These are phyloP conservation scores for Solanum sitiens DNA, from an alignment of 257 asterid species.

Conservation along the genomic window DNA sequence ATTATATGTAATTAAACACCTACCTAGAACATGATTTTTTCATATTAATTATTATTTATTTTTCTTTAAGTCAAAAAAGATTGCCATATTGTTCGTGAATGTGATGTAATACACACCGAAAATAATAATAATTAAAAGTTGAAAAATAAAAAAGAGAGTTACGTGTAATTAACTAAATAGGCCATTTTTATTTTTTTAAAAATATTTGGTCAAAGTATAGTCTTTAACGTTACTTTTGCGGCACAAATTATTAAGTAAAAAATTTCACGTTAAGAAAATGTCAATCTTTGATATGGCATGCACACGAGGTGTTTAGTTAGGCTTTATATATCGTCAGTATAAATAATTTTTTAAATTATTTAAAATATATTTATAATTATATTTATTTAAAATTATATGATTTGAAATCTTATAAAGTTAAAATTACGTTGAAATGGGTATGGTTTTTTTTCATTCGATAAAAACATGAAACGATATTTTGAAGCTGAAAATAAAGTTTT, in stretches of 20 bases:
- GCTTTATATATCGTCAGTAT: fast-evolving
- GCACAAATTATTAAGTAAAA: neutral
- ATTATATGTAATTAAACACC: neutral
- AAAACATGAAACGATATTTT: neutral
- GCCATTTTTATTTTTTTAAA: fast-evolving
- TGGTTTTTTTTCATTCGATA: too few relatives aligned
- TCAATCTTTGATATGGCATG: neutral
- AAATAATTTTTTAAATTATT: too few relatives aligned
- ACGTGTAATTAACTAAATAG: neutral
- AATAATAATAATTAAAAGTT: neutral
- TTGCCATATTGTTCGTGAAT: neutral
- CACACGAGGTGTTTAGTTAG: neutral
- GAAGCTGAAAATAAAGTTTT: neutral
- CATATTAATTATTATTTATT: neutral
- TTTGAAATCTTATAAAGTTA: too few relatives aligned
- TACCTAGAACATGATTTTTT: neutral
- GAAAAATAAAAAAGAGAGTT: neutral
- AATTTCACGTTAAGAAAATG: neutral
- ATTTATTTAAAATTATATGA: neutral
- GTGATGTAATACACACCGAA: neutral
- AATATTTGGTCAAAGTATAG: neutral
- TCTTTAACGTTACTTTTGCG: neutral
- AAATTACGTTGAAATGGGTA: neutral
- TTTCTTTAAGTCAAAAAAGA: neutral
- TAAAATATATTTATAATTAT: too few relatives aligned